phyloP scores from a whole-genome alignment of 1,139 yeast species.

The Kurtzmaniella quercitrusa region DNA sequence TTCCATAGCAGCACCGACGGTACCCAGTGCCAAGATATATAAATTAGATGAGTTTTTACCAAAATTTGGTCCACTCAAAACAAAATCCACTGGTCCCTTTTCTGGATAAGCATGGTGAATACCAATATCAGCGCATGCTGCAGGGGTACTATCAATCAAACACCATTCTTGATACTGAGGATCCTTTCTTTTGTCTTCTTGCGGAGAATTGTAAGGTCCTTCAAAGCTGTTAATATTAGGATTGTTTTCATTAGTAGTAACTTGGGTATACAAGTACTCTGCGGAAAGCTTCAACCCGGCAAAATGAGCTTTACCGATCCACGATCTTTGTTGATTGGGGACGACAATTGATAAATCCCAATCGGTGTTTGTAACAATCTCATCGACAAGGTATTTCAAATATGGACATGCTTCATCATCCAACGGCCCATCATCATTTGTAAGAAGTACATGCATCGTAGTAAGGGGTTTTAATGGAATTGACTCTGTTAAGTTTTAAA shows the following conservation, averaged over 20 bases:
- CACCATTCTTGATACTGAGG: constrained; percentile 69
- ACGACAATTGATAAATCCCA: constrained; percentile 87
- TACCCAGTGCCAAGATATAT: constrained; percentile 89
- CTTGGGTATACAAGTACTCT: constrained; percentile 56
- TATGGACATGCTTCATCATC: constrained; percentile 81
- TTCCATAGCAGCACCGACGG: constrained; percentile 97
- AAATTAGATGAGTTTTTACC: constrained; percentile 92
- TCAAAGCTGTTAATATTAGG: constrained; percentile 43
- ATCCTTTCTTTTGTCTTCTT: constrained; percentile 25
- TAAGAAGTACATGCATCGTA: constrained; percentile 48
- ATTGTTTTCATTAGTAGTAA: constrained; percentile 26
- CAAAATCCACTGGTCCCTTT: constrained; percentile 70
- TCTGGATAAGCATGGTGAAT: constrained; percentile 61
- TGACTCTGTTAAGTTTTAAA: not conserved
- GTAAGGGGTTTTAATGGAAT: not conserved
- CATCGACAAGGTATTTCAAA: constrained; percentile 74
- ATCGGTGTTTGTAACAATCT: constrained; percentile 57
- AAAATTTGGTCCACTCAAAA: constrained; percentile 90
- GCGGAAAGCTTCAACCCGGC: constrained; percentile 77
- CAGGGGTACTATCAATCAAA: constrained; percentile 88
- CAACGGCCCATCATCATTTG: constrained; percentile 96
- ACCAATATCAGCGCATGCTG: constrained; percentile 91
- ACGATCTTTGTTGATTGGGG: constrained; percentile 77
- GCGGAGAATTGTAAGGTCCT: constrained; percentile 65
- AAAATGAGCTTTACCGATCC: constrained; percentile 97